Evolutionary conservation across 2,329 filamentous ascomycete genomes (phyloP), one percentile per base, ranked within the genome.

Genomic region (Trichoderma koningiopsis): DNA sequence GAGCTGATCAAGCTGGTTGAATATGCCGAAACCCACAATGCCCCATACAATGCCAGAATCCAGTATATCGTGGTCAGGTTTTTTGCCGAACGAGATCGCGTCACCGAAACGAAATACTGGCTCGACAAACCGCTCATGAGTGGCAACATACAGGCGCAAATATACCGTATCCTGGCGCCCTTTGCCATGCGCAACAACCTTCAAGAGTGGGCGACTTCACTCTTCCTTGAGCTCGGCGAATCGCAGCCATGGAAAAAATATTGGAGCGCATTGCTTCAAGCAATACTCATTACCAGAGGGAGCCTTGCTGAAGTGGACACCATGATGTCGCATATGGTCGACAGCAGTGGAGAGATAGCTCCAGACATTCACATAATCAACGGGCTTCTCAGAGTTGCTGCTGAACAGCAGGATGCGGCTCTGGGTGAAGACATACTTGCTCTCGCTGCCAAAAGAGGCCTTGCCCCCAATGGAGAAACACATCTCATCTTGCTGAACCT

Each of bases 341-440:
- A 87, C 55, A 84, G 89, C 24, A 78, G 85, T 68, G 77, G 83
- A 68, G 80, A 81, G 19, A 73, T 85, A 3, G 79, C 82, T 7
- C 88, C 93, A 0, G 90, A 92, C 67, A 89, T 89, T 7, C 81
- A 85, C 3, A 93, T 91, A 6, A 89, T 98, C 74, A 97, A 98
- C 75, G 82, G 83, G 6, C 84, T 98, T 31, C 85, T 98, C 22
- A 86, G 88, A 65, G 89, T 90, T 69, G 92, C 93, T 11, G 89
- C 91, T 72, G 86, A 87, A n/a, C 85, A 86, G 67, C 84, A 89
- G 13, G 90, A 96, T 74, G 85, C 89, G 0, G 88, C 92, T 73
- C 82, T 92, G 57, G 92, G 92, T 5, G 89, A 94, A 76, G 86
- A 92, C 14, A 91, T 94, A 71, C 84, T 93, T 58, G 81, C 86